Evolutionary conservation across 164 flowering plant species (phyloP).

Genomic region (Chloranthus sessilifolius): DNA sequence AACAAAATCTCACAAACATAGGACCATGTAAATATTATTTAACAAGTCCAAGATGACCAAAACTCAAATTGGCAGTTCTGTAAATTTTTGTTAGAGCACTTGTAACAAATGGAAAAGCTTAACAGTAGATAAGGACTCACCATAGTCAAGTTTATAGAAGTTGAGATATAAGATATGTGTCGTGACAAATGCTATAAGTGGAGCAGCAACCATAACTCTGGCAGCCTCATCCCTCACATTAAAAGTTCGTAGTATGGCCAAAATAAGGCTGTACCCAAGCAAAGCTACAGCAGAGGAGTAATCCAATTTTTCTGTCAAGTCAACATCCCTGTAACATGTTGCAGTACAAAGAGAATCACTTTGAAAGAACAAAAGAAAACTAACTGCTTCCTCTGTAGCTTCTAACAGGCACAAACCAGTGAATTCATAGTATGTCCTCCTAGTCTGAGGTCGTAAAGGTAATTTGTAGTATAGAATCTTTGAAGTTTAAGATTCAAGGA

Average conservation of each 20-base stretch:
- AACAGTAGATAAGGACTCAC: slow-evolving; percentile 29
- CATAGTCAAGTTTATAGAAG: slow-evolving; percentile 65
- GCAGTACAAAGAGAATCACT: neutral
- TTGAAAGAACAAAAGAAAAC: no score
- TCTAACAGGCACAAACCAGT: slow-evolving; percentile 76
- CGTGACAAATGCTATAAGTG: slow-evolving; percentile 68
- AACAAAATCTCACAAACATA: no score
- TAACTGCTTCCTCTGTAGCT: no score
- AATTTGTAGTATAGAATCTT: slow-evolving; percentile 71
- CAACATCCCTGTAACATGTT: slow-evolving; percentile 57
- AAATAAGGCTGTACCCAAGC: slow-evolving; percentile 58
- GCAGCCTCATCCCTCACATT: slow-evolving; percentile 68
- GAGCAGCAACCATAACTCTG: slow-evolving; percentile 87
- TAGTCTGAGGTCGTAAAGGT: slow-evolving; percentile 49
- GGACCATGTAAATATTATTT: no score
- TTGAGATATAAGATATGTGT: slow-evolving; percentile 90
- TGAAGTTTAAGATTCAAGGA: neutral
- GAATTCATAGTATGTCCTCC: slow-evolving; percentile 67
- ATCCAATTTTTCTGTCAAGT: slow-evolving; percentile 71
- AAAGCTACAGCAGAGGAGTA: slow-evolving; percentile 77
- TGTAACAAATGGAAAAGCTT: no score
- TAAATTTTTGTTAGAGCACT: no score
- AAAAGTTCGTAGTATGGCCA: slow-evolving; percentile 59
- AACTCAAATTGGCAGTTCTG: no score
- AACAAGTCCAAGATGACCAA: no score